These are phyloP conservation scores for Fusarium liriodendri DNA, from an alignment of 2,329 filamentous ascomycete species.

Conservation along the genomic window DNA sequence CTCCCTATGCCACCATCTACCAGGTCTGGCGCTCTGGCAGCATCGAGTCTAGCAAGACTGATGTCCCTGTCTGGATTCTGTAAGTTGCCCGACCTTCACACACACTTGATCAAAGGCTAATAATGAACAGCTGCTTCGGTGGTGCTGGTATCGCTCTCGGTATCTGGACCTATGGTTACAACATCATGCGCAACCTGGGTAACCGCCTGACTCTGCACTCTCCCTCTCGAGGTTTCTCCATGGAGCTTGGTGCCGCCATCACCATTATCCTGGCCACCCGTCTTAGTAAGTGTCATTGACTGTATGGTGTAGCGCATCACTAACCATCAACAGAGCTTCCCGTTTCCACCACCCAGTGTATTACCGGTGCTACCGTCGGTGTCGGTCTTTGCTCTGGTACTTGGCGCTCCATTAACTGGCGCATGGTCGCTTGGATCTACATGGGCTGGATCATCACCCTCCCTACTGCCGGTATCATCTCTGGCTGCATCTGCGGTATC, in stretches of 20 bases:
- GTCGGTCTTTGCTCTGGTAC: slow-evolving; percentile 71
- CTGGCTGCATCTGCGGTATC: slow-evolving; percentile 70
- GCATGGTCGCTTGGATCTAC: slow-evolving; percentile 71
- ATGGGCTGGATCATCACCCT: slow-evolving; percentile 71
- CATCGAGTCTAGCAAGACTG: slow-evolving; percentile 54
- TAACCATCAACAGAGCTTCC: slow-evolving; percentile 59
- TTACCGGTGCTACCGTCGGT: slow-evolving; percentile 71
- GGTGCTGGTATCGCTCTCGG: slow-evolving; percentile 65
- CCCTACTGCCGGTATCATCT: slow-evolving; percentile 66
- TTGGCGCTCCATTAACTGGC: slow-evolving; percentile 71
- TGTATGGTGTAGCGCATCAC: neutral
- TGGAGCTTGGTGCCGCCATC: slow-evolving; percentile 70
- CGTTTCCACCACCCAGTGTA: slow-evolving; percentile 74
- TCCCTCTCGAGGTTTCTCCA: slow-evolving; percentile 68
- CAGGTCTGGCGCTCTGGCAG: slow-evolving; percentile 55
- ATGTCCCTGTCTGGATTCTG: slow-evolving; percentile 71
- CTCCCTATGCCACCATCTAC: slow-evolving; percentile 72
- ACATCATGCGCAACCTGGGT: slow-evolving; percentile 73
- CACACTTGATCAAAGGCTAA: neutral
- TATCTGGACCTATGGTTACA: slow-evolving; percentile 72
- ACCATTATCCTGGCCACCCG: slow-evolving; percentile 74
- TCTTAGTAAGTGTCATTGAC: slow-evolving; percentile 54
- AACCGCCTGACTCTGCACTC: slow-evolving; percentile 73
- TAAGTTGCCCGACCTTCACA: slow-evolving; percentile 6
- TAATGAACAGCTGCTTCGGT: slow-evolving; percentile 53